Evolutionary conservation across 495 filamentous ascomycete genomes (phyloP), one percentile per base, ranked within the genome.

Genomic region (Neurospora cerealis): DNA sequence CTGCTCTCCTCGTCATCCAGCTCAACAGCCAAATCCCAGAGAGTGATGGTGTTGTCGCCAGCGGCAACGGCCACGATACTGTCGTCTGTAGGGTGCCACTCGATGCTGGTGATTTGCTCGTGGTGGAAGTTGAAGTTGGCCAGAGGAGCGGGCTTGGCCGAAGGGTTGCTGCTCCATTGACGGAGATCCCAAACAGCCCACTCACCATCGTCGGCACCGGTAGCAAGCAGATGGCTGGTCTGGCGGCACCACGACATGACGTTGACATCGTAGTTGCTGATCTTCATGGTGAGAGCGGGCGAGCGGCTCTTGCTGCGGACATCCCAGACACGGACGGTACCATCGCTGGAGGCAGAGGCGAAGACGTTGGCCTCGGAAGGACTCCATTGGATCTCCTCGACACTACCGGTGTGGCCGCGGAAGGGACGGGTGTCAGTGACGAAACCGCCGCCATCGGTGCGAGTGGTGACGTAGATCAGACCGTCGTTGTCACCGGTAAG

Each of bases 31-130:
- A 99, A 80, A 91, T 99, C 96, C 96, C 96, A 99, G 62, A 98
- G 85, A 2, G 96, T 98, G 34, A 98, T 87, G 11, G 95, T 97
- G 80, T 94, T 95, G 81, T 99, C 96, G 21, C 94, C 96, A 2
- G 93, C 93, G 10, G 93, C 95, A 24, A 98, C 94, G 8, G 93
- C 92, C 19, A 99, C 90, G 73, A 98, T 95, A 81, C 91, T 94
- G 83, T 99, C 95, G 76, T 99, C 96, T 4, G 92, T 92, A 19
- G 96, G 96, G 82, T 99, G 95, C 94, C 96, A 99, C 83, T 99
- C 95, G 32, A 99, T 87, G 79, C 92, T 93, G 19, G 96, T 98
- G 78, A 99, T 93, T 74, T 97, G 95, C 81, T 97, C 92, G 81
- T 93, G 93, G 84, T 99, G 96, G 86, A 96, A 98, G 76, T 90